Percentiles rank a stretch among this genome's conserved stretches.
Evolutionary conservation across 2,329 filamentous ascomycete genomes (phyloP).

Genomic region (Eutypella sp.): DNA sequence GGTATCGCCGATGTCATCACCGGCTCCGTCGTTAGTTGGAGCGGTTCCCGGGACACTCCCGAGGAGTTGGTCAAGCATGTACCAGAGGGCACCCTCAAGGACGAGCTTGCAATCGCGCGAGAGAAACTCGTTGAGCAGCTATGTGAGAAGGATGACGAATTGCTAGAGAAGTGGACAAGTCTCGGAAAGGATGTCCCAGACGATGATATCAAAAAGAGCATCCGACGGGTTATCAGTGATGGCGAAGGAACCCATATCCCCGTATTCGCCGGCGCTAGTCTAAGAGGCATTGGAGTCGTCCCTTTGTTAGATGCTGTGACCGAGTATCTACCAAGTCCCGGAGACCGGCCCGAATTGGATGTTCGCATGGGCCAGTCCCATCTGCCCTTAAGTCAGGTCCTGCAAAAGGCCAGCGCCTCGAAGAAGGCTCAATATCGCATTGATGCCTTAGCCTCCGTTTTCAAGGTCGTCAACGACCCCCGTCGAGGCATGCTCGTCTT

Average conservation of each 20-base stretch:
- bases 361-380: conserved; percentile 62
- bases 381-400: conserved; percentile 37
- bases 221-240: conserved; percentile 66
- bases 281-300: conserved; percentile 90
- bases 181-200: conserved; percentile 68
- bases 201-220: conserved; percentile 62
- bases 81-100: conserved; percentile 45
- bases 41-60: conserved; percentile 33
- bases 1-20: conserved; percentile 83
- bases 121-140: conserved; percentile 75
- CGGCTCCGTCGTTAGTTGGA: conserved; percentile 70
- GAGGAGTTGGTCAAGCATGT: conserved; percentile 44
- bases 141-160: conserved; percentile 80
- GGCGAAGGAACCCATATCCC: conserved; percentile 73
- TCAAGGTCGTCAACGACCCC: conserved; percentile 90
- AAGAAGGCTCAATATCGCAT: conserved; percentile 33
- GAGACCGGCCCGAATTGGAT: conserved; percentile 73
- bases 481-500: conserved; percentile 86
- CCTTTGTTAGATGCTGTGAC: conserved; percentile 84
- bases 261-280: conserved; percentile 86
- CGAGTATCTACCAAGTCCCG: conserved; percentile 79
- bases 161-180: conserved; percentile 81
- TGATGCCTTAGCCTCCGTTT: conserved; percentile 62
- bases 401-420: conserved; percentile 27
- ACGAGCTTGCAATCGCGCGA: conserved; percentile 71